These are phyloP conservation scores for Caloboletus firmus DNA, from an alignment of 1,284 basidiomycete genomes.

Conservation along the genomic window DNA sequence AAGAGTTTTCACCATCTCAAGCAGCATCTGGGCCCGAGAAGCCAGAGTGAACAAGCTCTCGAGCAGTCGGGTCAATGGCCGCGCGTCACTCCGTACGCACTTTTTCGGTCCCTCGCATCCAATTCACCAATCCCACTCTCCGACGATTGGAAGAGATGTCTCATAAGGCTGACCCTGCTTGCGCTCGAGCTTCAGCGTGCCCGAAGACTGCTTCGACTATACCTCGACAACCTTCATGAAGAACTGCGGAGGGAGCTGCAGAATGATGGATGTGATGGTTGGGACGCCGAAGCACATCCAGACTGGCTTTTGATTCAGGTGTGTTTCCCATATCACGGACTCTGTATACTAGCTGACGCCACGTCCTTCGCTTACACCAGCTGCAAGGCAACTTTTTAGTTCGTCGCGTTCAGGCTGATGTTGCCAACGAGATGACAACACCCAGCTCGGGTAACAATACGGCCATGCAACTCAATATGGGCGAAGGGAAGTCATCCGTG, in stretches of 20 bases:
- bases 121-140: conserved; percentile 7
- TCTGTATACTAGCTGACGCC: neutral
- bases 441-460: conserved; percentile 41
- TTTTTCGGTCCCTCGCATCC: conserved; percentile 31
- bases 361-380: conserved; percentile 23
- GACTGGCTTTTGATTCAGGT: conserved; percentile 55
- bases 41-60: conserved; percentile 16
- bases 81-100: conserved; percentile 21
- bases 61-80: conserved; percentile 33
- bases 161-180: conserved; percentile 23
- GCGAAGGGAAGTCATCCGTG: conserved; percentile 55
- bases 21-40: conserved; percentile 10
- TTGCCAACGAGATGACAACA: conserved; percentile 49
- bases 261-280: conserved; percentile 23
- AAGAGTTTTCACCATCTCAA: conserved; percentile 9
- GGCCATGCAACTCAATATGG: conserved; percentile 56
- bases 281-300: conserved; percentile 19
- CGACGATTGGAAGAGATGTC: conserved; percentile 29
- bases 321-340: neutral
- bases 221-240: conserved; percentile 12
- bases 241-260: conserved; percentile 40
- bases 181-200: conserved; percentile 37
- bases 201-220: conserved; percentile 12
- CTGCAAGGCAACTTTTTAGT: conserved; percentile 45
- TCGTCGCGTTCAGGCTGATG: conserved; percentile 41